Conservation (phyloP, 2,329 filamentous ascomycete species). For the Botrytis byssoidea region DNA sequence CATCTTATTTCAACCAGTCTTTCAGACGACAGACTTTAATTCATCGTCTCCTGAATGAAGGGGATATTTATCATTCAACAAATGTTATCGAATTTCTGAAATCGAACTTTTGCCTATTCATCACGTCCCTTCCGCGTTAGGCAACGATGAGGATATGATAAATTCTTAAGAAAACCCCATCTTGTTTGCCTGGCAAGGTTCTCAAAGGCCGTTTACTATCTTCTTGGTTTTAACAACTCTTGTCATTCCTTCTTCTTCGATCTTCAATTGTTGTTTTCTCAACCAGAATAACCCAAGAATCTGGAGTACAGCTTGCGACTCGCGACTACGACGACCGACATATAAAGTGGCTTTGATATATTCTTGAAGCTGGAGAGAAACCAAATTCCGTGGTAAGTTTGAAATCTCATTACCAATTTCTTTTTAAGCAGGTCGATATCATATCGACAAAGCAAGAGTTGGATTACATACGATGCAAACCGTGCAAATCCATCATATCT, state of each 20-base stretch:
- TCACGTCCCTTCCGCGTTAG: not conserved
- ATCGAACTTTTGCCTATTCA: not conserved
- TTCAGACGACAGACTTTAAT: not conserved
- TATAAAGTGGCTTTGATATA: not conserved
- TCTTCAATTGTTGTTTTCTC: not conserved
- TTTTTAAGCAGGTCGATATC: not conserved
- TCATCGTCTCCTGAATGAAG: not conserved
- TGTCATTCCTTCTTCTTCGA: not conserved
- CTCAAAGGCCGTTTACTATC: not conserved
- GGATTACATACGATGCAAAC: not conserved
- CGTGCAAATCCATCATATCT: not conserved
- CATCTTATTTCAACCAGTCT: not conserved
- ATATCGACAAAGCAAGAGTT: not conserved
- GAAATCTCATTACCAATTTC: not conserved
- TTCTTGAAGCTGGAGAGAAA: not conserved
- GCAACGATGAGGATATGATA: constrained; percentile 7
- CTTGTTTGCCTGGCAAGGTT: not conserved
- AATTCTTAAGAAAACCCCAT: not conserved
- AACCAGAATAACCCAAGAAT: not conserved
- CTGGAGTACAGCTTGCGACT: not conserved
- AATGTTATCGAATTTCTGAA: not conserved
- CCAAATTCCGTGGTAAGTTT: not conserved
- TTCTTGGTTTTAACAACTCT: not conserved
- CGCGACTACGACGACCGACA: no score
- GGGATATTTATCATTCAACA: not conserved